A percentile compares a stretch with the other conserved stretches of the same genome.
These are phyloP conservation scores for Lactarius deliciosus DNA, from an alignment of 768 basidiomycete genomes.

Conservation along the genomic window DNA sequence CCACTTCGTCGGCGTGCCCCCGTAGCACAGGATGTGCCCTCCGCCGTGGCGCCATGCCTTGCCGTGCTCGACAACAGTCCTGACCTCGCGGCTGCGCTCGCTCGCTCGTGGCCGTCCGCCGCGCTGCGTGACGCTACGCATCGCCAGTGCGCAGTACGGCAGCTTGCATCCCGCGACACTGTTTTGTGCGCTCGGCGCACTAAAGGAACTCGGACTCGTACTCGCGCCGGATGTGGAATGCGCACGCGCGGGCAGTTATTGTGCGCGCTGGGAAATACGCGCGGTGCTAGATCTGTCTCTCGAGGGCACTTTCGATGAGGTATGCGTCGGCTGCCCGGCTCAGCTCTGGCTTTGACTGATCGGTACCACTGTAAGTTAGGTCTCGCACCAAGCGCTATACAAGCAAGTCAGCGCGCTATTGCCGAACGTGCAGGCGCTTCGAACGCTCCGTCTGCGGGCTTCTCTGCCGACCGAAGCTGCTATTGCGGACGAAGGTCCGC, in stretches of 20 bases:
- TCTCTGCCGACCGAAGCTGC: conserved; percentile 39
- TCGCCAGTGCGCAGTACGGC: conserved; percentile 38
- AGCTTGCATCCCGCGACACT: conserved; percentile 37
- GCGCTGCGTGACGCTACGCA: conserved; percentile 29
- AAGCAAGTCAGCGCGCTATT: conserved; percentile 34
- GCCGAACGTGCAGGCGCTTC: conserved; percentile 34
- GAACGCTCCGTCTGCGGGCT: conserved; percentile 37
- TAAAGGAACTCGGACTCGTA: conserved; percentile 26
- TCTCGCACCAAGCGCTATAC: conserved; percentile 33
- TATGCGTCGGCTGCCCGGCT: conserved; percentile 13
- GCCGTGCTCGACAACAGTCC: conserved; percentile 32
- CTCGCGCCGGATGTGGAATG: conserved; percentile 34
- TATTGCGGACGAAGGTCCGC: too few relatives aligned
- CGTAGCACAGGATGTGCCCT: conserved; percentile 21
- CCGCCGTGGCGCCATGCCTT: conserved; percentile 27
- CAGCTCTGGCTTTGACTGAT: not conserved
- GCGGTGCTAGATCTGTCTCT: conserved; percentile 33
- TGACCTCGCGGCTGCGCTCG: conserved; percentile 28
- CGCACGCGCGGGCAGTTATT: conserved; percentile 37
- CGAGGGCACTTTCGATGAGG: conserved; percentile 36
- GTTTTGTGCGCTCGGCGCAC: conserved; percentile 31
- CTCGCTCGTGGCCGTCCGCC: conserved; percentile 35
- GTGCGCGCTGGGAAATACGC: conserved; percentile 35
- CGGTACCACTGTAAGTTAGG: not conserved
- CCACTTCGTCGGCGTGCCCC: conserved; percentile 18